Base-by-base conservation (phyloP, 495 filamentous ascomycete species). In the Podospora bellae-mahoneyi region DNA sequence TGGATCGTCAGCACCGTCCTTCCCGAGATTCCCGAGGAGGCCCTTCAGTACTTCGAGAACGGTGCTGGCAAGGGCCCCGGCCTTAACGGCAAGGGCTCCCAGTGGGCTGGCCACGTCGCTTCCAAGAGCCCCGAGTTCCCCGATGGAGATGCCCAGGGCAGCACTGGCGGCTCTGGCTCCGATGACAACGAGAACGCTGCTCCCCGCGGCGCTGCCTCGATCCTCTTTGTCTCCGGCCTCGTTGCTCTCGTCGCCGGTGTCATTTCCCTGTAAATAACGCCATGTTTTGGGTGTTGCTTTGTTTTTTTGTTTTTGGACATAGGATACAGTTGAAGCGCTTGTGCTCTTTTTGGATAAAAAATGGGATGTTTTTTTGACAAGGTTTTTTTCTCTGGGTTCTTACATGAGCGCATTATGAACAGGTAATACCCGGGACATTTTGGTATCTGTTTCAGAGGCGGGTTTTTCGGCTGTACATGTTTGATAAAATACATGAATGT, bases 11-110 rank as follows among this genome's bases (percentile, higher is more conserved):
- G 80, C 66, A 73, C 73, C 32, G 80, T 78, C 71, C 90, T 99
- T 10, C 95, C 95, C 6, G 86, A 86, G 60, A 89, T 99, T 30
- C 95, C 95, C 13, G 74, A 78, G 5, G 85, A 78, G n/a, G 92
- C 91, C 44, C 39, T 48, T 13, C 6, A 90, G 80, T 94, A 84
- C 81, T 85, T 96, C 83, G 86, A 77, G 59, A 76, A 87, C 1
- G 92, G 92, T 73, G 92, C 93, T 64, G 92, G 93, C 66, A 84
- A 80, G 60, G 91, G 89, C 18, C 83, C 84, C 3, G 93, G 93
- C 69, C 90, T 97, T 66, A 77, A 78, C 5, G 93, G 93, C 28
- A 62, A 78, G 58, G 93, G 93, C 64, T 92, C 89, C 64, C 91
- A 94, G 82, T 84, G 87, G 68, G 83, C 88, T 18, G 23, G 19